Evolutionary conservation across 140 eudicot species (phyloP).

Genomic region (Cichorium intybus): DNA sequence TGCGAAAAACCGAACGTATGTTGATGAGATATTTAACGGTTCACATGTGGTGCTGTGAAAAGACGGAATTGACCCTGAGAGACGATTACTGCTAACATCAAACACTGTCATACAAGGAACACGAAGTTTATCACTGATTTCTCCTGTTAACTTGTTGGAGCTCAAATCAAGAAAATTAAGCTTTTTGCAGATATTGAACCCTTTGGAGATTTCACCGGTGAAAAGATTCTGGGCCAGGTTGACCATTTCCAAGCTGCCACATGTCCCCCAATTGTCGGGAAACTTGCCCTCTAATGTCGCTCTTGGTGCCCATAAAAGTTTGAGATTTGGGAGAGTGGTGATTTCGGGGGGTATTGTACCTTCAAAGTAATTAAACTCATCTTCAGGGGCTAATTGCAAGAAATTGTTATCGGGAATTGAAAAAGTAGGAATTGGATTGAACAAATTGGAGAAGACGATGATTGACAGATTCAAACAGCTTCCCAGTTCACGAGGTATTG

Average conservation of each 20-base stretch:
- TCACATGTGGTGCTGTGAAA: slow-evolving; percentile 44
- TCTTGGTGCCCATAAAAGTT: slow-evolving; percentile 81
- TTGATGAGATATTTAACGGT: slow-evolving; percentile 37
- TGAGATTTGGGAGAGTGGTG: slow-evolving; percentile 52
- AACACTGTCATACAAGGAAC: slow-evolving; percentile 85
- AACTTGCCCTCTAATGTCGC: slow-evolving; percentile 57
- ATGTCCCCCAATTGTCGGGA: slow-evolving; percentile 70
- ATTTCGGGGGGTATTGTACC: slow-evolving; percentile 53
- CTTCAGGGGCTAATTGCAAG: slow-evolving; percentile 26
- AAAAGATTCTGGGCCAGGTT: slow-evolving; percentile 60
- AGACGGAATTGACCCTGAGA: slow-evolving; percentile 63
- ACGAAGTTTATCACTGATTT: slow-evolving; percentile 43
- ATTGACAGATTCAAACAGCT: slow-evolving; percentile 58
- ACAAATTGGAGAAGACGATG: slow-evolving; percentile 65
- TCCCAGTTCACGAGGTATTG: slow-evolving; percentile 63
- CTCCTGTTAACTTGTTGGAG: slow-evolving; percentile 61
- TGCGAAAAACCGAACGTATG: slow-evolving; percentile 43
- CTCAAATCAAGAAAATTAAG: slow-evolving; percentile 71
- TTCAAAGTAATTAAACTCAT: slow-evolving; percentile 60
- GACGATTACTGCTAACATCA: slow-evolving; percentile 61
- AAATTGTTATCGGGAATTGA: slow-evolving; percentile 23
- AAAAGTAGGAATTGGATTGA: slow-evolving; percentile 51
- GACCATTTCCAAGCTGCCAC: slow-evolving; percentile 62
- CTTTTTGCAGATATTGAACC: slow-evolving; percentile 48
- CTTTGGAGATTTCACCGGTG: slow-evolving; percentile 46